Evolutionary conservation across 805 yeast genomes (phyloP).

Genomic region (Monosporozyma servazzii): DNA sequence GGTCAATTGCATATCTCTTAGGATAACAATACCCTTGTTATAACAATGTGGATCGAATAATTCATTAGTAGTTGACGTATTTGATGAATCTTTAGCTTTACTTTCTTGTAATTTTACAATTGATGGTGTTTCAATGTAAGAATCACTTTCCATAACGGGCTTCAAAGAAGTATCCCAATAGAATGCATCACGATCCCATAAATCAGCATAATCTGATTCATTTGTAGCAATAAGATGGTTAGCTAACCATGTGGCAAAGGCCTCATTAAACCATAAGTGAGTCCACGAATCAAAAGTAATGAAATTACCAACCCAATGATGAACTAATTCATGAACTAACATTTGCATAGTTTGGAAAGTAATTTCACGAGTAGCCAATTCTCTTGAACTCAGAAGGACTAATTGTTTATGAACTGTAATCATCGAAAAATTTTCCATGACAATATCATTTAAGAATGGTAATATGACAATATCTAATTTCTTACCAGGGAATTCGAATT

Average conservation of each 20-base stretch:
- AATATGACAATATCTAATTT: constrained; percentile 61
- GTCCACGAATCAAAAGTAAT: constrained; percentile 62
- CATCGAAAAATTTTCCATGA: constrained; percentile 74
- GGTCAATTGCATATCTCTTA: constrained; percentile 23
- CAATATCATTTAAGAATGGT: constrained; percentile 68
- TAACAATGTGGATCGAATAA: constrained; percentile 26
- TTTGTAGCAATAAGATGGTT: constrained; percentile 34
- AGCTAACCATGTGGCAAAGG: constrained; percentile 71
- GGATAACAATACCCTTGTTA: constrained; percentile 25
- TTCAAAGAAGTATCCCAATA: constrained; percentile 9
- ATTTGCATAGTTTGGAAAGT: constrained; percentile 41
- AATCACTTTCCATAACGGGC: not conserved
- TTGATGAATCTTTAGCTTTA: not conserved
- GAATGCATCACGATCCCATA: constrained; percentile 18
- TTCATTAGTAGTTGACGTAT: constrained; percentile 16
- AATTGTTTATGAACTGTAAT: constrained; percentile 51
- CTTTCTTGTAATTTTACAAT: constrained; percentile 11
- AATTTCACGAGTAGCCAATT: constrained; percentile 19
- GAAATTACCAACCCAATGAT: constrained; percentile 72
- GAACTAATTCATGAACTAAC: constrained; percentile 63
- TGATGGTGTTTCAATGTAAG: constrained; percentile 6
- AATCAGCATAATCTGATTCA: constrained; percentile 16
- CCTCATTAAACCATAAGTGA: constrained; percentile 65
- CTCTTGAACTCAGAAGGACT: constrained; percentile 31
- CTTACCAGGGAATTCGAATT: constrained; percentile 42